Evolutionary conservation across 768 basidiomycete species (phyloP).

Genomic region (Chalciporus sphaerocephalus): DNA sequence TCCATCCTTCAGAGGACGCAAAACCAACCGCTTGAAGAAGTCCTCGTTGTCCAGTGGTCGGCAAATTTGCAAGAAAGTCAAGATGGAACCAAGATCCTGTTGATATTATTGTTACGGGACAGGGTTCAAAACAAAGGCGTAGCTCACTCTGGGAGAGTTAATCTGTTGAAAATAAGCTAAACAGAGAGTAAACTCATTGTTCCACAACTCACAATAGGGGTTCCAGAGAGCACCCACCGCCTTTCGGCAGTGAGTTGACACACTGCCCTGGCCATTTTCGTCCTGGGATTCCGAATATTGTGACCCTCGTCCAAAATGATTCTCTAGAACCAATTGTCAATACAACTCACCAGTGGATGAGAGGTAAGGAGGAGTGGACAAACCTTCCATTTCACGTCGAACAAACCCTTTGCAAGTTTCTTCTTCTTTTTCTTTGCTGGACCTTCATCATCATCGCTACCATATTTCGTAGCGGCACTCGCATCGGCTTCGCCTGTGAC

Average conservation of each 20-base stretch:
- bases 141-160: slow-evolving; percentile 64
- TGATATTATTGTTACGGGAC: neutral
- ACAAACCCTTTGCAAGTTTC: slow-evolving; percentile 52
- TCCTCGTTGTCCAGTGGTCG: slow-evolving; percentile 78
- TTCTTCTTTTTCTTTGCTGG: slow-evolving; percentile 56
- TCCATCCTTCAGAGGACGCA: slow-evolving; percentile 73
- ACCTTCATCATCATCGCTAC: slow-evolving; percentile 18
- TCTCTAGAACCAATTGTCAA: slow-evolving; percentile 39
- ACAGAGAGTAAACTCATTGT: neutral
- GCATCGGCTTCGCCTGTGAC: slow-evolving; percentile 52
- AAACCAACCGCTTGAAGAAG: slow-evolving; percentile 72
- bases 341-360: neutral
- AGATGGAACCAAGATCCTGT: slow-evolving; percentile 84
- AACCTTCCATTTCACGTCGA: slow-evolving; percentile 80
- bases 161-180: slow-evolving; percentile 42
- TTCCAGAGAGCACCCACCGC: slow-evolving; percentile 80
- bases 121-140: neutral
- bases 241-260: slow-evolving; percentile 61
- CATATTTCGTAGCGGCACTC: slow-evolving; percentile 7
- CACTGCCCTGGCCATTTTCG: slow-evolving; percentile 75
- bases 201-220: slow-evolving; percentile 70
- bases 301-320: slow-evolving; percentile 89
- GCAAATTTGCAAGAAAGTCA: slow-evolving; percentile 85
- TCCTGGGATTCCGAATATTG: slow-evolving; percentile 77
- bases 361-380: slow-evolving; percentile 3